These are phyloP conservation scores for Aspergillus latus DNA, from an alignment of 2,329 filamentous ascomycete genomes.

Conservation along the genomic window DNA sequence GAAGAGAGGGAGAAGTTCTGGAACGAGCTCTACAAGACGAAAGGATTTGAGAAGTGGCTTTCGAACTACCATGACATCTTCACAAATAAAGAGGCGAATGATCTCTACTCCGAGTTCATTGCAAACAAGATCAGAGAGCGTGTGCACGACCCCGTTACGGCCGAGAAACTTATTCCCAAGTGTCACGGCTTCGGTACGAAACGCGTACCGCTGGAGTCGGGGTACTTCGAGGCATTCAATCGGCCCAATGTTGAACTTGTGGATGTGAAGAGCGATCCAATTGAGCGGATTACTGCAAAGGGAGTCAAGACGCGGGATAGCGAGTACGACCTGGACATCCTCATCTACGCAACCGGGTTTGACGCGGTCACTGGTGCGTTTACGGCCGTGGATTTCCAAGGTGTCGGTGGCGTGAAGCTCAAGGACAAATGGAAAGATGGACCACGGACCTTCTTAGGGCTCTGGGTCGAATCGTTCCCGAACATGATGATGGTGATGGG, in stretches of 20 bases:
- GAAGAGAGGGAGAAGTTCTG: constrained; percentile 54
- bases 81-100: constrained; percentile 50
- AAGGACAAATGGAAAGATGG: constrained; percentile 35
- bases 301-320: constrained; percentile 43
- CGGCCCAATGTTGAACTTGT: constrained; percentile 49
- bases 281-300: constrained; percentile 40
- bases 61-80: constrained; percentile 56
- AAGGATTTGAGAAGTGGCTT: constrained; percentile 59
- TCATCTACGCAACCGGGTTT: constrained; percentile 12
- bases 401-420: constrained; percentile 30
- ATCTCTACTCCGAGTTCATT: constrained; percentile 59
- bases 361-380: constrained; percentile 25
- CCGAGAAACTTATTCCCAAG: constrained; percentile 54
- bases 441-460: constrained; percentile 45
- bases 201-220: constrained; percentile 49
- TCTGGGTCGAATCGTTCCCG: constrained; percentile 46
- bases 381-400: constrained; percentile 41
- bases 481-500: constrained; percentile 58
- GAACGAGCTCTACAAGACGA: constrained; percentile 51
- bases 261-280: constrained; percentile 45
- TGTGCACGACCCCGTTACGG: constrained; percentile 50
- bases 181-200: constrained; percentile 58
- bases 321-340: constrained; percentile 1
- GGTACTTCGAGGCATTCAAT: constrained; percentile 54
- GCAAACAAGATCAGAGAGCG: constrained; percentile 52